Evolutionary conservation across 148 eudicot genomes (phyloP).

Genomic region (Salicornia ramosissima): DNA sequence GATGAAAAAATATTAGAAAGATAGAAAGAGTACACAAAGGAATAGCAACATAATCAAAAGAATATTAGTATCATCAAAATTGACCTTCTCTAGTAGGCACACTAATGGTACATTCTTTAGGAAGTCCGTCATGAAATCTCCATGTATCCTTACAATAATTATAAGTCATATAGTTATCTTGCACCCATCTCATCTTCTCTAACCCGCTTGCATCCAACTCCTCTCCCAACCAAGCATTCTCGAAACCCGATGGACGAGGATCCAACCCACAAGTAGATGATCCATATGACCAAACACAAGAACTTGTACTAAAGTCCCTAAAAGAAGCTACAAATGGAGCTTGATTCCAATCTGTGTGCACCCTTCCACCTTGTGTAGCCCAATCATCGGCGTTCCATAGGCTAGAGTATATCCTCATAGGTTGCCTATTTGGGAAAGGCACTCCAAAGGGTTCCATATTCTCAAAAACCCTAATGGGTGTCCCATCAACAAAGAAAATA

Average conservation of each 20-base stretch:
- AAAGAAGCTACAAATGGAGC: constrained; percentile 42
- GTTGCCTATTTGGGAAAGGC: constrained; percentile 34
- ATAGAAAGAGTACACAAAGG: neutral
- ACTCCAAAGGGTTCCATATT: constrained; percentile 36
- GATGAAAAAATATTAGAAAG: neutral
- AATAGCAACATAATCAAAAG: neutral
- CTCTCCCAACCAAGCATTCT: constrained; percentile 31
- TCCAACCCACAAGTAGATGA: constrained; percentile 30
- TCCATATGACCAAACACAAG: constrained; percentile 35
- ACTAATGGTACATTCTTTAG: constrained; percentile 31
- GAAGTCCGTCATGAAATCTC: constrained; percentile 36
- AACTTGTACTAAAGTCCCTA: constrained; percentile 28
- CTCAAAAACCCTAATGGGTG: constrained; percentile 32
- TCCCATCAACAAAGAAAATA: constrained; percentile 34
- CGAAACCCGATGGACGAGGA: constrained; percentile 7
- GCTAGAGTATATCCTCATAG: constrained; percentile 43
- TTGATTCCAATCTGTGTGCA: constrained; percentile 35
- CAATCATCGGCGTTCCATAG: constrained; percentile 49
- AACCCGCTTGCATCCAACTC: constrained; percentile 20
- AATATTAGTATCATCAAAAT: neutral
- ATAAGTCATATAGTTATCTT: constrained; percentile 38
- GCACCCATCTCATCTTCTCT: constrained; percentile 32
- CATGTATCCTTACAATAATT: constrained; percentile 37
- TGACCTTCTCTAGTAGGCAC: constrained; percentile 5
- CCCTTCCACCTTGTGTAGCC: constrained; percentile 46